Evolutionary conservation across 768 basidiomycete genomes (phyloP), one percentile per base, ranked within the genome.

Genomic region (Lyophyllum decastes): DNA sequence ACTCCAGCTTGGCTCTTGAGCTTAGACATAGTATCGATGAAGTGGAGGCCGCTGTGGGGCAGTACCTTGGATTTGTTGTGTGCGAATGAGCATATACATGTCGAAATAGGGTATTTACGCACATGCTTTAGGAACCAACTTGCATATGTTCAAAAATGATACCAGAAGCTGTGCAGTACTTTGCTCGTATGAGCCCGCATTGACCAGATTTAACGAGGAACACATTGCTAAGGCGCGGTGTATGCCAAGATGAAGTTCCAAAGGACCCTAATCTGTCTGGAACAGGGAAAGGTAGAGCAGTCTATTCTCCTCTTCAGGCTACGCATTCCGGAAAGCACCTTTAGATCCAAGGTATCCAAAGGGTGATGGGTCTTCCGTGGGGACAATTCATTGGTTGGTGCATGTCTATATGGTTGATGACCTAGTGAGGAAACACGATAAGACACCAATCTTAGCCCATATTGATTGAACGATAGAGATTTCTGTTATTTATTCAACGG

Each of bases 321-420:
- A 47, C 59, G 33, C 30, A 61, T 11, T 46, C 27, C 44, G 59
- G 62, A 22, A 61, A 54, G 38, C 35, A 66, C 58, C 53, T n/a
- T 34, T 12, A n/a, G 27, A 34, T 34, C 22, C 8, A 45, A 48
- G 25, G 89, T 74, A 67, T 89, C 88, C 47, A 77, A 77, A 26
- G 89, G 74, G 73, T 88, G 89, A 26, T 87, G 85, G 91, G 91
- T 26, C 91, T 75, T 7, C 90, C 90, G 66, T 92, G 91, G n/a
- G 91, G 91, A 68, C 91, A 92, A 55, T 91, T 88, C 91, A 90
- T 92, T 1, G 90, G 91, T 61, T 90, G 89, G 64, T 90, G 85
- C 80, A 92, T 87, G 44, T 88, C 89, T 90, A 92, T 93, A 68
- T 92, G 89, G 46, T 82, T 82, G 0, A 93, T 78, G 57, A 92